Evolutionary conservation across 768 basidiomycete species (phyloP), one percentile per base, ranked within the genome.

Genomic region (Grammothele lineata): DNA sequence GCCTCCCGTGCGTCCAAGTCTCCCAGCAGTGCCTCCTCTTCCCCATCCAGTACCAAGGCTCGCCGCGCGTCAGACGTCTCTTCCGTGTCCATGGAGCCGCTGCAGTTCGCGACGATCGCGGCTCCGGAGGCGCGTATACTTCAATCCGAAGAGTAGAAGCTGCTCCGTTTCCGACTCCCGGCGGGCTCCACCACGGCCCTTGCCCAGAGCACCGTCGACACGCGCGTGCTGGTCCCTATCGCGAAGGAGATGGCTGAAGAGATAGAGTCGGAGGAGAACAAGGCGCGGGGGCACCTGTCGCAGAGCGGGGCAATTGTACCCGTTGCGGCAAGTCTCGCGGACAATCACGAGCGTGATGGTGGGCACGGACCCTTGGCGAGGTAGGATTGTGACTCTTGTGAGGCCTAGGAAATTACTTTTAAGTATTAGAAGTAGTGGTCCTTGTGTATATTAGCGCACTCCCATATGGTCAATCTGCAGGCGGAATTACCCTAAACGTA

Each of bases 121-220:
- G 37, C 47, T 18, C 42, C 49, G 12, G 57, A 63, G 47, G 51
- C 57, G n/a, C 56, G 40, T n/a, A 36, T 24, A 5, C 44, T 60
- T 3, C 58, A 61, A 50, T 54, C 54, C 17, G 60, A 59, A 30
- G 60, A 63, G 50, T 58, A 61, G 34, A 57, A 57, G 57, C 43
- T 44, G 17, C 55, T 62, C 14, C 57, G 54, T 2, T 54, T 57
- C 48, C 54, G 57, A 5, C 62, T 59, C 3, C 56, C 59, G 5
- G 26, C 53, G 0, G 57, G 54, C 12, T 57, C 57, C 7, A 44
- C 60, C 12, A 56, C 62, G 7, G 59, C 57, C 3, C 41, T 54
- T 38, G 61, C 57, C 12, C 62, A 64, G 48, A 54, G 53, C 42
- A 49, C 43, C 37, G 49, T 56, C 5, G 50, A 58, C 46, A 40